These are phyloP conservation scores for Margaritispora aquatica DNA, from an alignment of 495 filamentous ascomycete genomes.

Conservation along the genomic window DNA sequence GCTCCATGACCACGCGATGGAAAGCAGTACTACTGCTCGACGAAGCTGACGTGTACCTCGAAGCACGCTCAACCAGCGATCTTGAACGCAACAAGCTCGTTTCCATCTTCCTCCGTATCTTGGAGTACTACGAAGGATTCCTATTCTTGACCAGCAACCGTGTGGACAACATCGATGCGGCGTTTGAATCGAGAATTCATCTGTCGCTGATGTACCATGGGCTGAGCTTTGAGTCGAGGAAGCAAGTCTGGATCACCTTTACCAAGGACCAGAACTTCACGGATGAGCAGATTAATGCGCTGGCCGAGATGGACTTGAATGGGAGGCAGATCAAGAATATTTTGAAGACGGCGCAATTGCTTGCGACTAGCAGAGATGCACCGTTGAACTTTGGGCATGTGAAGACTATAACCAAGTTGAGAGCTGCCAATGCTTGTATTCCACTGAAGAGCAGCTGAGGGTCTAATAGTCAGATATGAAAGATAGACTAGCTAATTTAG, in stretches of 20 bases:
- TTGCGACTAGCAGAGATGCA: not conserved
- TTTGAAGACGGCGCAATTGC: conserved; percentile 32
- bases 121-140: conserved; percentile 63
- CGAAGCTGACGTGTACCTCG: conserved; percentile 74
- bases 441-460: not conserved
- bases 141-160: conserved; percentile 74
- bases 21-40: conserved; percentile 61
- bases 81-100: conserved; percentile 71
- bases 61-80: conserved; percentile 59
- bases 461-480: too few species aligned
- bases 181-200: conserved; percentile 52
- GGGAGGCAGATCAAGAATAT: conserved; percentile 64
- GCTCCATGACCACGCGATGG: conserved; percentile 35
- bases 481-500: too few species aligned
- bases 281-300: conserved; percentile 49
- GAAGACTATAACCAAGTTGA: not conserved
- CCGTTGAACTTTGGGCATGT: not conserved
- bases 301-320: conserved; percentile 69
- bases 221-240: conserved; percentile 62
- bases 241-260: conserved; percentile 55
- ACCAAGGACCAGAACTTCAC: conserved; percentile 56
- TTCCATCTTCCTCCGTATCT: conserved; percentile 60
- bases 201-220: conserved; percentile 72
- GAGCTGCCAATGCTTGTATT: not conserved
- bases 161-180: conserved; percentile 58